Percentiles rank a stretch among this genome's conserved stretches.
Evolutionary conservation across 345 rosid species (phyloP).

Genomic region (Barbarea vulgaris): DNA sequence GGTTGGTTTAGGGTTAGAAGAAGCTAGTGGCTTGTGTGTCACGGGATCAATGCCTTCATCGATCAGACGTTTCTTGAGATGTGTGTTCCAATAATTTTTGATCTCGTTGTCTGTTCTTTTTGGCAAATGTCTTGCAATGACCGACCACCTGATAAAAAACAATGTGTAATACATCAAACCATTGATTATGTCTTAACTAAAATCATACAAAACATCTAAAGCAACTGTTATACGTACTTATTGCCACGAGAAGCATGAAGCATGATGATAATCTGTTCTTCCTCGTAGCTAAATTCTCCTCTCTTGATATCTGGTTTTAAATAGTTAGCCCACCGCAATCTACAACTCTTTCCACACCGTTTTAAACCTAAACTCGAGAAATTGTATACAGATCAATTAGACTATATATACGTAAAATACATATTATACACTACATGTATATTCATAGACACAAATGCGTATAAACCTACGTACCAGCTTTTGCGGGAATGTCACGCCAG

Average conservation of each 20-base stretch:
- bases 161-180: background rate
- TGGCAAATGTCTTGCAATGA: slow-evolving; percentile 52
- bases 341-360: slow-evolving; percentile 46
- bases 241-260: slow-evolving; percentile 43
- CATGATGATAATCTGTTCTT: slow-evolving; percentile 37
- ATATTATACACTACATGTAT: background rate
- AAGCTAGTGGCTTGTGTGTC: slow-evolving; percentile 50
- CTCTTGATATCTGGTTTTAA: slow-evolving; percentile 40
- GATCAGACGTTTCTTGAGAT: slow-evolving; percentile 57
- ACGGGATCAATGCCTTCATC: slow-evolving; percentile 61
- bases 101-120: slow-evolving; percentile 61
- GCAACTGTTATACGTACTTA: slow-evolving; percentile 17
- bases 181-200: background rate
- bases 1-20: background rate
- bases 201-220: background rate
- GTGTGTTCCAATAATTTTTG: slow-evolving; percentile 62
- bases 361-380: slow-evolving; percentile 25
- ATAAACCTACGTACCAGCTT: slow-evolving; percentile 25
- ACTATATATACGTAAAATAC: background rate
- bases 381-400: background rate
- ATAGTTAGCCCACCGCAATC: slow-evolving; percentile 41
- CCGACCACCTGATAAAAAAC: slow-evolving; percentile 51
- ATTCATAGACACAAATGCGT: background rate
- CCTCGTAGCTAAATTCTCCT: slow-evolving; percentile 39
- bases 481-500: slow-evolving; percentile 37